Evolutionary conservation across 345 rosid species (phyloP), one percentile per base, ranked within the genome.

Genomic region (Litchi chinensis): DNA sequence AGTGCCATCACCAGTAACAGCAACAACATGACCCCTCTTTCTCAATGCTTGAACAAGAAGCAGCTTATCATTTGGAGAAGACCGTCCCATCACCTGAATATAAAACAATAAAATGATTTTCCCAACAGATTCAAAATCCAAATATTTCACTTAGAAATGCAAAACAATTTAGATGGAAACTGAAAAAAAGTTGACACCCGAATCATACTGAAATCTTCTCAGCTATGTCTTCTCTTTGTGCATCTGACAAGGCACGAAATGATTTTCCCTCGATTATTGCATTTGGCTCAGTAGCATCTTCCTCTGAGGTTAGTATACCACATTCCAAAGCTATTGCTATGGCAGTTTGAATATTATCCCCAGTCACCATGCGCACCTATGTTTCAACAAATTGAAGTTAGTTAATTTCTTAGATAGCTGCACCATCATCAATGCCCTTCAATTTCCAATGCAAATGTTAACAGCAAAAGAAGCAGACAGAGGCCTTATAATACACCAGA

Each of bases 351-450:
- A 93, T 71, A 86, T 96, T 96, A 87, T 96, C 99, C 76, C 99
- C 99, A 76, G 99, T 96, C 69, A 96, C 92, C 99, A 96, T 96
- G 40, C 99, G 95, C 56, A 94, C 98, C 99, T 96, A 73, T 68
- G 46, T 76, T 32, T 79, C 77, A 48, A 60, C 13, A 24, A 70
- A 75, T 16, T 65, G 56, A 68, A 46, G 4, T 65, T 19, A 63
- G 46, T 67, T 69, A 67, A 69, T 32, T 60, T 54, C 10, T 0
- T 18, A 50, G 60, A 63, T 16, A 46, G 65, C 43, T 8, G 10
- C 9, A 73, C 22, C 22, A 3, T 57, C 10, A 19, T 57, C 63
- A 6, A 57, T 16, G 10, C 10, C 24, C 63, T 57, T 50, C 56
- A 13, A 50, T 50, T 11, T 50, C 56, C 12, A 13, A 16, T 50